These are phyloP conservation scores for Rhizophagus prolifer DNA, from an alignment of 192 early-diverging fungal genomes.

Conservation along the genomic window DNA sequence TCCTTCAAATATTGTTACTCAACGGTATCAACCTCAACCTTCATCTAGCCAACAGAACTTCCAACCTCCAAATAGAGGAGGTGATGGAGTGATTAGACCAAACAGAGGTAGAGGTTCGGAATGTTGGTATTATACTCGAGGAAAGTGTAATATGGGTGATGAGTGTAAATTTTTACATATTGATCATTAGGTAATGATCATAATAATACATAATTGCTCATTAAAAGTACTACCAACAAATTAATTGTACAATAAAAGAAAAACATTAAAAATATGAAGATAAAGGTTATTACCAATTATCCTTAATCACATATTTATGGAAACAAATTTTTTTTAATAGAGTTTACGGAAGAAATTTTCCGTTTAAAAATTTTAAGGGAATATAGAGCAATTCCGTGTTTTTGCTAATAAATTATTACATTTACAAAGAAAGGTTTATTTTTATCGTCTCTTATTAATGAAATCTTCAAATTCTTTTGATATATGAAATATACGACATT, in stretches of 20 bases:
- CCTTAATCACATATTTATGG: too few species aligned
- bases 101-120: constrained; percentile 16
- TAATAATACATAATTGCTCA: not conserved
- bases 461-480: constrained; percentile 46
- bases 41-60: not conserved
- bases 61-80: not conserved
- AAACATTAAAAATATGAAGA: not conserved
- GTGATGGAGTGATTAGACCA: not conserved
- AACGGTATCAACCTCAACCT: not conserved
- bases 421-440: too few species aligned
- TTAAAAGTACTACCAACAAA: not conserved
- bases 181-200: constrained; percentile 3
- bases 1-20: not conserved
- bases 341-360: too few species aligned
- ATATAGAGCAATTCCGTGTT: too few species aligned
- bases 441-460: constrained; percentile 24
- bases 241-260: not conserved
- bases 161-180: constrained; percentile 20
- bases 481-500: constrained; percentile 63
- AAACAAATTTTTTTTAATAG: too few species aligned
- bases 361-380: too few species aligned
- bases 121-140: constrained; percentile 18
- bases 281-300: too few species aligned
- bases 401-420: too few species aligned
- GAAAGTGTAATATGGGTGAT: constrained; percentile 19